Base-by-base conservation (phyloP, 345 rosid genomes). In the Acer campestre region DNA sequence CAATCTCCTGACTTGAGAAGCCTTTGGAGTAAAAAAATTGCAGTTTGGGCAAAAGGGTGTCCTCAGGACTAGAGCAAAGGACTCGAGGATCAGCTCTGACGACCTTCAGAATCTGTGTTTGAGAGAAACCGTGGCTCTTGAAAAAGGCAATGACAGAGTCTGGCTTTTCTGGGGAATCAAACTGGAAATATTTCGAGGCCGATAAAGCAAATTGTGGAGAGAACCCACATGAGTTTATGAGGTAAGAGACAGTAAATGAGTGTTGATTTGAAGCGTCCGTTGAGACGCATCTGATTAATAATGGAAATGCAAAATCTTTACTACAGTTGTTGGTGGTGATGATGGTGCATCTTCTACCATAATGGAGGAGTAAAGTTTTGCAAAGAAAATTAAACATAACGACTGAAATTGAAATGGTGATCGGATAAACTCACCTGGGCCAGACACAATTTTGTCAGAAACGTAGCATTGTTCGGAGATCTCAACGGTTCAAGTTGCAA, bases 91-190 rank as follows among this genome's bases (percentile, higher is more conserved):
- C 2, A 1, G 0, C 46, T 42, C 46, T 42, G 23, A 79, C 12
- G 2, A 84, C 17, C 2, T 12, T 3, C 10, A 78, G 55, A 27
- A 84, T 84, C 11, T 80, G 86, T 67, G 74, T 0, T 22, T 62
- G 20, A 0, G 87, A 76, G 74, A 88, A 85, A 10, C 84, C 85
- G 10, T 40, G 73, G 22, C 25, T 35, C 66, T 22, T 71, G 42
- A 88, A 78, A 8, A 73, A 67, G 14, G 14, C 12, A 18, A 83
- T 16, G 1, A 67, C 83, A 9, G 76, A 61, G 46, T 75, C 83
- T 23, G 79, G 11, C 6, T 10, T 67, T 8, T 67, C 44, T 66
- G 72, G 51, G 51, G 64, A 66, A 3, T 66, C 71, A 38, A 66
- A 75, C 9, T 23, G 22, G 5, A 75, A 55, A 66, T 35, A 2